Conservation (phyloP, 1,284 basidiomycete genomes). For the Schizophyllum commune region DNA sequence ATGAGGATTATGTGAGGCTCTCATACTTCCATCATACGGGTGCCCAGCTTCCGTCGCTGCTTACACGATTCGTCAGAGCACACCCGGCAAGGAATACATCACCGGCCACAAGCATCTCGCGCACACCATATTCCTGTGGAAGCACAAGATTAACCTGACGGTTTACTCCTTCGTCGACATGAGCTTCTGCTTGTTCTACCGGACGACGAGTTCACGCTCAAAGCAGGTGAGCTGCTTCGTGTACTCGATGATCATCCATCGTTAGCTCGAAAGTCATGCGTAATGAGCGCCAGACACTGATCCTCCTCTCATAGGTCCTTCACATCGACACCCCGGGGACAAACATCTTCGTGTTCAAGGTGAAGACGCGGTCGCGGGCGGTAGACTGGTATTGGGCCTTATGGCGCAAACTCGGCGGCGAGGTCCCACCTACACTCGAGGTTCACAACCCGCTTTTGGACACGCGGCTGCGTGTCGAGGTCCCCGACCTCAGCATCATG, state of each 20-base stretch:
- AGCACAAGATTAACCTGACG: slow-evolving; percentile 54
- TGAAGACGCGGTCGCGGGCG: slow-evolving; percentile 61
- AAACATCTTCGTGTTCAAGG: slow-evolving; percentile 74
- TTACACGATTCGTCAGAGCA: slow-evolving; percentile 18
- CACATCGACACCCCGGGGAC: slow-evolving; percentile 52
- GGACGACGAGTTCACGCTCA: slow-evolving; percentile 30
- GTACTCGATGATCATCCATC: too few species aligned
- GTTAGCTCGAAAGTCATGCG: too few species aligned
- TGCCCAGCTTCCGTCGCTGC: too few species aligned
- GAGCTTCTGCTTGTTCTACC: slow-evolving; percentile 69
- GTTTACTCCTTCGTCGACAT: slow-evolving; percentile 78
- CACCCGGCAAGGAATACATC: slow-evolving; percentile 55
- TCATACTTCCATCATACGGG: too few species aligned
- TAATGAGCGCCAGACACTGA: too few species aligned
- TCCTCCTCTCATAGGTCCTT: slow-evolving; percentile 28
- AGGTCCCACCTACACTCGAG: slow-evolving; percentile 38
- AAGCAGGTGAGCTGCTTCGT: too few species aligned
- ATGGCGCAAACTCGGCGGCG: slow-evolving; percentile 56
- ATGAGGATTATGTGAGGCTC: slow-evolving; percentile 75
- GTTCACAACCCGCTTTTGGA: slow-evolving; percentile 42
- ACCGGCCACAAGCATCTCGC: slow-evolving; percentile 61
- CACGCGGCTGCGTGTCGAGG: slow-evolving; percentile 55
- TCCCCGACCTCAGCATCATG: slow-evolving; percentile 21
- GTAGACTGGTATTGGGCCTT: slow-evolving; percentile 81
- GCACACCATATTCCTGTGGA: slow-evolving; percentile 60